phyloP scores from a whole-genome alignment of 345 rosid genomes.

The Kernera saxatilis region DNA sequence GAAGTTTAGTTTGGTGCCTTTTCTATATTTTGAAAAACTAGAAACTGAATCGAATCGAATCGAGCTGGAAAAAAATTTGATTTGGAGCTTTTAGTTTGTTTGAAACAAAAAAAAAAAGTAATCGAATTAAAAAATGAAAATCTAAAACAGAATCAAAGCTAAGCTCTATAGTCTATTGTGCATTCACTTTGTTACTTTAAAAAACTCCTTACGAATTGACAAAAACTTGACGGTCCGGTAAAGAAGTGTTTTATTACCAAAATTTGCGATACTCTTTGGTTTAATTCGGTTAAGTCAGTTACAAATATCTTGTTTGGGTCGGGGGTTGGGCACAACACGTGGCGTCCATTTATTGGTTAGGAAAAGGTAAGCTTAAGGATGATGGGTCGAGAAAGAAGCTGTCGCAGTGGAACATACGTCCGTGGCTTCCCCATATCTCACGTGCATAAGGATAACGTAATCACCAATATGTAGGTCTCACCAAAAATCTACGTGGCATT shows the following conservation, averaged over 20 bases:
- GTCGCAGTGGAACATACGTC: conserved; percentile 19
- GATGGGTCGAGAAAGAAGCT: conserved; percentile 19
- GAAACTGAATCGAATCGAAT: not conserved
- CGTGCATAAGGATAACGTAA: conserved; percentile 49
- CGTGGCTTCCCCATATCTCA: conserved; percentile 34
- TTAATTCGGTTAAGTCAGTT: not conserved
- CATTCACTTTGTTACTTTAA: not conserved
- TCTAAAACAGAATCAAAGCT: not conserved
- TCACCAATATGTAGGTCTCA: conserved; percentile 31
- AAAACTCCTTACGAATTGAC: not conserved
- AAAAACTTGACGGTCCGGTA: not conserved
- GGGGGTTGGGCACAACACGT: not conserved
- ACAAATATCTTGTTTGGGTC: not conserved
- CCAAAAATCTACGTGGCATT: conserved; percentile 14
- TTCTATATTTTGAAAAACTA: not conserved
- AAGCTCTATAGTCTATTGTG: not conserved
- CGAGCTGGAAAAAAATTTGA: not conserved
- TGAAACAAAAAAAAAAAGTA: not conserved
- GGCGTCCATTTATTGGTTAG: not conserved
- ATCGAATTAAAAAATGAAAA: not conserved
- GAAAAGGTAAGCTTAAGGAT: conserved; percentile 30
- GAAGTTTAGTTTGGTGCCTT: not conserved
- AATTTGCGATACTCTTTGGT: not conserved
- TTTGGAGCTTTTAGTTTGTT: not conserved
- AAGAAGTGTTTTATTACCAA: not conserved